phyloP scores from a whole-genome alignment of 108 stramenopile species.

The Nitzschia sp. region DNA sequence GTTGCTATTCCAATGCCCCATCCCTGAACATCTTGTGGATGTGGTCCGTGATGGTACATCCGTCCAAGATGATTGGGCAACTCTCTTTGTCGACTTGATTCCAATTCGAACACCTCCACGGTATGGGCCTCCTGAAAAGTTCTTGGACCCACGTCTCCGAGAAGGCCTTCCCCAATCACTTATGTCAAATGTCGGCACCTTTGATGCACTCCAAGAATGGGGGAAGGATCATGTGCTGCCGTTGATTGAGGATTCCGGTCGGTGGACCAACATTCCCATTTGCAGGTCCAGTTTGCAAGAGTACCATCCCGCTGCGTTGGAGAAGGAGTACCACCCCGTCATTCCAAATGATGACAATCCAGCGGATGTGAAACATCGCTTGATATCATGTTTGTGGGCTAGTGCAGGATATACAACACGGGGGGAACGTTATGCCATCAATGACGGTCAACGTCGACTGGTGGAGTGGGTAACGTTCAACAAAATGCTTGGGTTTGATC shows the following conservation, averaged over 20 bases:
- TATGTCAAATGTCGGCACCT: constrained; percentile 15
- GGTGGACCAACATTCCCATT: constrained; percentile 86
- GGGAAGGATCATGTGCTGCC: constrained; percentile 74
- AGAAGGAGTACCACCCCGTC: neutral
- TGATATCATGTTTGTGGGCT: constrained; percentile 84
- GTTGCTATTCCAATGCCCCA: constrained; percentile 78
- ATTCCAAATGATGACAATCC: constrained; percentile 14
- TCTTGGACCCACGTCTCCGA: constrained; percentile 57
- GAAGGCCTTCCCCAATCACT: constrained; percentile 10
- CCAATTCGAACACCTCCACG: constrained; percentile 85
- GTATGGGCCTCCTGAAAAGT: constrained; percentile 63
- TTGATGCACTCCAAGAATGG: constrained; percentile 63
- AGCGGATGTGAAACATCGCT: constrained; percentile 49
- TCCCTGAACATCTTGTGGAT: constrained; percentile 59
- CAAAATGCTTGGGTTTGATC: constrained; percentile 75
- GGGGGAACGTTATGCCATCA: constrained; percentile 62
- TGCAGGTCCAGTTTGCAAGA: constrained; percentile 56
- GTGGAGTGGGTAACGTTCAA: constrained; percentile 83
- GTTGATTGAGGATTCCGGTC: constrained; percentile 66
- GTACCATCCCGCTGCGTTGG: constrained; percentile 30
- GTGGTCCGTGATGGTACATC: constrained; percentile 46
- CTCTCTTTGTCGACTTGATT: constrained; percentile 77
- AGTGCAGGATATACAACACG: constrained; percentile 72
- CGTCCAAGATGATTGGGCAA: constrained; percentile 71
- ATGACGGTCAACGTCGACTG: constrained; percentile 74